phyloP scores from a whole-genome alignment of 2,329 filamentous ascomycete genomes.

The Dothiorella sarmentorum region DNA sequence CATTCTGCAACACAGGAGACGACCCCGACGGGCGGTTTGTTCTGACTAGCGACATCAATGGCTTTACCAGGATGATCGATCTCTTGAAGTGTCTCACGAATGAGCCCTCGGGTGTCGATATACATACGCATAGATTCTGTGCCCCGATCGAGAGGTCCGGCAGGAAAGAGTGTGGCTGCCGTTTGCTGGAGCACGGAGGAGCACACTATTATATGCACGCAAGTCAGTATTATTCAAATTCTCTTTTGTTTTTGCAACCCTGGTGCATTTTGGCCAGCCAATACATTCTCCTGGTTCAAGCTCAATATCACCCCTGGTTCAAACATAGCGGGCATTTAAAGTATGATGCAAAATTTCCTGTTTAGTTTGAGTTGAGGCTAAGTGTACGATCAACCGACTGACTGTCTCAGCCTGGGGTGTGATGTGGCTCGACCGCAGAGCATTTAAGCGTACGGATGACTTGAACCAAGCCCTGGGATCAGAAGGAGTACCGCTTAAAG shows the following conservation, averaged over 20 bases:
- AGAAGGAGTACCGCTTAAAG: background rate
- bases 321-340: too few relatives aligned
- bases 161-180: background rate
- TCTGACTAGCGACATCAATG: slow-evolving; percentile 55
- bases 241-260: too few relatives aligned
- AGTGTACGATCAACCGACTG: background rate
- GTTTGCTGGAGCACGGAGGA: background rate
- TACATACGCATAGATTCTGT: background rate
- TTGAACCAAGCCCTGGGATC: slow-evolving; percentile 3
- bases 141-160: background rate
- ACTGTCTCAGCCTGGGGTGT: slow-evolving; percentile 29
- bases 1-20: slow-evolving; percentile 57
- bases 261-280: too few relatives aligned
- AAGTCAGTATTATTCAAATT: slow-evolving; percentile 13
- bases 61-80: slow-evolving; percentile 49
- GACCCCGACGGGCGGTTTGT: slow-evolving; percentile 56
- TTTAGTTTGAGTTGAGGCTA: too few relatives aligned
- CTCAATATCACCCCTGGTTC: too few relatives aligned
- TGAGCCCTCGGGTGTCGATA: background rate
- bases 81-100: slow-evolving; percentile 24
- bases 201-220: slow-evolving; percentile 2
- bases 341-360: too few relatives aligned
- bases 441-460: slow-evolving; percentile 27
- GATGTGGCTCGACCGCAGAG: slow-evolving; percentile 36
- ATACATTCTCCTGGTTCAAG: too few relatives aligned